Evolutionary conservation across 345 rosid species (phyloP), one percentile per base, ranked within the genome.

Genomic region (Moricandia arvensis): DNA sequence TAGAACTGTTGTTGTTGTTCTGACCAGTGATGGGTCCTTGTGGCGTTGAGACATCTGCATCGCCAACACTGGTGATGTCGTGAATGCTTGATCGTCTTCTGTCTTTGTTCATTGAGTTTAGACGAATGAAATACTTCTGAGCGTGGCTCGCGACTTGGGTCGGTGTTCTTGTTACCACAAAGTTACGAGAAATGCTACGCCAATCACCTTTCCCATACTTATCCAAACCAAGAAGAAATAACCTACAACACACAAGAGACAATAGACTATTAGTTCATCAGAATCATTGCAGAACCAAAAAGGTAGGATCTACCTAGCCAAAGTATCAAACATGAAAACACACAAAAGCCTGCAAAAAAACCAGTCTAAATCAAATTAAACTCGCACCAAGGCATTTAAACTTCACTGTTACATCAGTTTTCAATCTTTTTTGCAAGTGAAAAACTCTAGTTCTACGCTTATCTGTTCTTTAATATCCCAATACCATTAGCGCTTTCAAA

Each of bases 91-190:
- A 86, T 54, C 96, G 90, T 80, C 98, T 88, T 82, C 96, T 85
- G 74, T 91, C 96, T 84, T 94, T 94, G 83, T 94, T 94, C 90
- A 89, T 90, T 3, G 91, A 90, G 85, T 94, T 94, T 79, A 87
- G 80, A 62, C 98, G 93, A 51, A 90, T 90, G 82, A 91, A 94
- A 77, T 91, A 91, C 80, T 94, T 94, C 69, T 94, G 98, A 9
- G 98, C 98, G 33, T 94, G 98, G 81, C 98, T 94, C 11, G 98
- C 98, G 10, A 93, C 98, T 79, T 94, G 98, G 11, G 97, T 94
- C 9, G 96, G 98, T 7, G 97, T 94, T 81, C 98, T 90, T 59
- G 98, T 89, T 71, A 90, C 96, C 41, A 94, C 98, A 82, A 85
- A 94, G 82, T 91, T 90, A 15, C 98, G 87, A 9, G 98, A 94